Evolutionary conservation across 176 grass and related monocot species (phyloP).

Genomic region (Hyparrhenia diplandra): DNA sequence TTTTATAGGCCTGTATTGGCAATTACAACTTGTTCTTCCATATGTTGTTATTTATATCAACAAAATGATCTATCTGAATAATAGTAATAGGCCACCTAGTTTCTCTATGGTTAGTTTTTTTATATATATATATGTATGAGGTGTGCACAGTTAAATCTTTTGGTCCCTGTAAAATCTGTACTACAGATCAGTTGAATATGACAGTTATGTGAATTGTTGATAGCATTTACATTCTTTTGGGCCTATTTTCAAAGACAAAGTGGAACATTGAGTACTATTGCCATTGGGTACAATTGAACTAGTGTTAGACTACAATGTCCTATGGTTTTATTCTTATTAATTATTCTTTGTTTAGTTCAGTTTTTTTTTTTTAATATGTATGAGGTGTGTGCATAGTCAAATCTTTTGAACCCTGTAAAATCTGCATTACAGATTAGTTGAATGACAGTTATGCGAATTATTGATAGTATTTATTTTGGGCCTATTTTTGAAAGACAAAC

Average conservation of each 20-base stretch:
- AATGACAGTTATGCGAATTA: too few relatives aligned
- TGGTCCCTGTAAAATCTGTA: background rate
- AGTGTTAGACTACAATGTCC: too few relatives aligned
- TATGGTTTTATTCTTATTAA: too few relatives aligned
- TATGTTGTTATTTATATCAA: background rate
- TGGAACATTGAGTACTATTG: too few relatives aligned
- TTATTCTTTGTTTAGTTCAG: too few relatives aligned
- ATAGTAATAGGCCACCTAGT: background rate
- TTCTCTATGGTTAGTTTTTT: background rate
- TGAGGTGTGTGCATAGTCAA: too few relatives aligned
- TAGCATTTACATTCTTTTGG: background rate
- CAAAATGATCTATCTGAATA: background rate
- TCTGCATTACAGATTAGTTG: too few relatives aligned
- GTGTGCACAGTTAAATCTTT: background rate
- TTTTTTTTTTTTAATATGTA: too few relatives aligned
- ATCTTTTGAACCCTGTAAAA: too few relatives aligned
- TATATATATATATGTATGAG: background rate
- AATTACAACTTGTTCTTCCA: background rate
- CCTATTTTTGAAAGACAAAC: too few relatives aligned
- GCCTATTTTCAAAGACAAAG: background rate
- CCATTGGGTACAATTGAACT: too few relatives aligned
- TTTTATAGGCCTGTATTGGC: background rate
- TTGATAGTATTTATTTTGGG: too few relatives aligned
- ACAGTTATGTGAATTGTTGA: background rate
- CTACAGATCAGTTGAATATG: background rate